Conservation (phyloP, 2,329 filamentous ascomycete genomes). For the Rutstroemia sp. region DNA sequence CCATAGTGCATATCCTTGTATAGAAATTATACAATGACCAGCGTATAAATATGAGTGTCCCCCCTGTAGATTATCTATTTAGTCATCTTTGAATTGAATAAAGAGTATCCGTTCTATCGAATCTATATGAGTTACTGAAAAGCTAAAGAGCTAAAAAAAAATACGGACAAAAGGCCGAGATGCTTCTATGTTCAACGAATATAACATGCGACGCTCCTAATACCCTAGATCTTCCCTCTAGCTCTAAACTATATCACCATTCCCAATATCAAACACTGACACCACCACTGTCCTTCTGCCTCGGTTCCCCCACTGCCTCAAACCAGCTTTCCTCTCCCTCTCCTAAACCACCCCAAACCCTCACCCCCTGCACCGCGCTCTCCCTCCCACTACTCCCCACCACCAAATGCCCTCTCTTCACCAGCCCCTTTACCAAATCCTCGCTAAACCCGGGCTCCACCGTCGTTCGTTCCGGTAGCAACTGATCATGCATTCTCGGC, state of each 20-base stretch:
- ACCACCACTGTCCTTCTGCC: constrained; percentile 52
- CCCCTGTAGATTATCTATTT: too few relatives aligned
- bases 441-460: constrained; percentile 68
- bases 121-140: too few relatives aligned
- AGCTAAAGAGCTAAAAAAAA: too few relatives aligned
- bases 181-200: too few relatives aligned
- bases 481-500: constrained; percentile 74
- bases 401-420: constrained; percentile 60
- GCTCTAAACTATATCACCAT: not conserved
- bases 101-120: too few relatives aligned
- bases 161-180: too few relatives aligned
- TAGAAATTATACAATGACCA: too few relatives aligned
- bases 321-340: constrained; percentile 69
- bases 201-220: too few relatives aligned
- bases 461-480: constrained; percentile 60
- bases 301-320: constrained; percentile 69
- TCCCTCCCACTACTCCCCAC: constrained; percentile 56
- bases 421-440: constrained; percentile 54
- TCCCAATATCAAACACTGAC: not conserved
- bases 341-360: constrained; percentile 55
- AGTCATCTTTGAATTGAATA: too few relatives aligned
- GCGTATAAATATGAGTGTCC: too few relatives aligned
- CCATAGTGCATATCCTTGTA: not conserved
- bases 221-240: not conserved
- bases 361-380: constrained; percentile 66